A percentile compares a stretch with the other conserved stretches of the same genome.
Evolutionary conservation across 2,329 filamentous ascomycete species (phyloP).

Genomic region (Diaporthe eres): DNA sequence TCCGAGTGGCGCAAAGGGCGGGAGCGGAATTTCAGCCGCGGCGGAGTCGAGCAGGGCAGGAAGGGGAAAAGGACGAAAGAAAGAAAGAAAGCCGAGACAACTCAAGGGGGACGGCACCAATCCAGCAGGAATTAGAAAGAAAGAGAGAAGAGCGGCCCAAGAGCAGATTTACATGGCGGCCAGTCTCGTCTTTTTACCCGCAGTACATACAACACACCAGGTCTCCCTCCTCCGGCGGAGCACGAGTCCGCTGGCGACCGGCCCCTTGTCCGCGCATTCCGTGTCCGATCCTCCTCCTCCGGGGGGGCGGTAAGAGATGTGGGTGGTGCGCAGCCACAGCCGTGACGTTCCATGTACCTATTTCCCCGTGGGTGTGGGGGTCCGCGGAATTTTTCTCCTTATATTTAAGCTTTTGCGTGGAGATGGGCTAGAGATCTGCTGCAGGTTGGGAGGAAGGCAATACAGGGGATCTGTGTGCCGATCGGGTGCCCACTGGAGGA

Average conservation of each 20-base stretch:
- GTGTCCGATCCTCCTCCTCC: conserved; percentile 1
- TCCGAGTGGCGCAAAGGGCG: neutral
- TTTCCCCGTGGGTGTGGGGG: neutral
- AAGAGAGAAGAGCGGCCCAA: neutral
- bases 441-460: neutral
- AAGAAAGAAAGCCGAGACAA: neutral
- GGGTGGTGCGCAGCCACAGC: neutral
- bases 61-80: neutral
- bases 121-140: neutral
- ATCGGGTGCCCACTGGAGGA: neutral
- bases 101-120: neutral
- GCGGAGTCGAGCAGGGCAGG: neutral
- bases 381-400: neutral
- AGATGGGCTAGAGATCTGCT: neutral
- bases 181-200: neutral
- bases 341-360: neutral
- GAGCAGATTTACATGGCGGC: too few relatives aligned
- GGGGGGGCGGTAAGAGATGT: neutral
- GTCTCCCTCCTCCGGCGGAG: neutral
- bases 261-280: conserved; percentile 3
- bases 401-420: neutral
- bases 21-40: neutral
- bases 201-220: neutral
- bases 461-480: neutral
- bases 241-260: neutral